Base-by-base conservation (phyloP, 306 rosid species). In the Lotus japonicus region DNA sequence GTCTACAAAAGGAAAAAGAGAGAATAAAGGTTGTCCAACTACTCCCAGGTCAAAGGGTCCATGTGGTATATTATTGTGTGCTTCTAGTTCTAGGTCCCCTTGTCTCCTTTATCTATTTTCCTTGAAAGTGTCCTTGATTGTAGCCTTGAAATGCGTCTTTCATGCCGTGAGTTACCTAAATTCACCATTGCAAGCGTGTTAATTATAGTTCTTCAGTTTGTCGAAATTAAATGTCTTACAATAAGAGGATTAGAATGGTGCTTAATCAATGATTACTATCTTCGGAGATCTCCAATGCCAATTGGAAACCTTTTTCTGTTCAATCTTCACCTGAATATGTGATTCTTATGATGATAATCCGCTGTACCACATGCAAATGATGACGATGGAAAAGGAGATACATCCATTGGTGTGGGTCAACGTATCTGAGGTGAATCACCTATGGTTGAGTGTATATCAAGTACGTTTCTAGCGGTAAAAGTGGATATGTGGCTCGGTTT, bases 121-220 rank as follows among this genome's bases (percentile, higher is more conserved):
- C 71, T 73, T 63, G 39, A 62, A 21, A 2, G 10, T 18, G 5
- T 48, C 71, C 71, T 73, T 63, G 48, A 62, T 72, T 63, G 28
- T 62, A 41, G 64, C 56, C 64, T 41, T 41, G 16, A 72, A 15
- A 26, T 52, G 51, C 54, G 18, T 36, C 11, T 7, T 17, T 50
- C 4, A 19, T n/a, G n/a, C n/a, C n/a, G n/a, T n/a, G n/a, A n/a
- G n/a, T n/a, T 44, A 38, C 19, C 28, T 4, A 41, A 53, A 68
- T 16, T 41, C 53, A 71, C 60, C 63, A 21, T 50, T 51, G 13
- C 63, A 23, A 60, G 14, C 13, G 2, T 70, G 64, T 5, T 33
- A 52, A n/a, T 36, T 3, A 21, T 21, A 23, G 36, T 50, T 11
- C 33, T 65, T 28, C 70, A 21, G 10, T 44, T 3, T 70, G 49